Evolutionary conservation across 345 rosid species (phyloP), one percentile per base, ranked within the genome.

Genomic region (Leavenworthia alabamica): DNA sequence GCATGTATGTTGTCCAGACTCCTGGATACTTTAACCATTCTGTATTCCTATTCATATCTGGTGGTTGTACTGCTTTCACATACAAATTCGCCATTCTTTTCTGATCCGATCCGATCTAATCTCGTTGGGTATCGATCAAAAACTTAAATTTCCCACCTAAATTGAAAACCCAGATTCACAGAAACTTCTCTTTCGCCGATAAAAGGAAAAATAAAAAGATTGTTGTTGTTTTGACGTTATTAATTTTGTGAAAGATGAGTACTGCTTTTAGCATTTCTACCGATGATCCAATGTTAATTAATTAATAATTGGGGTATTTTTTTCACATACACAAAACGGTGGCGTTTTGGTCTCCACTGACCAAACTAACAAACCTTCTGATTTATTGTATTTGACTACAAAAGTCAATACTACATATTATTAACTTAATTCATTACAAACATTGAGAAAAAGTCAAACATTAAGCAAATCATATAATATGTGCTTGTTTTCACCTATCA

Each of bases 11-110:
- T 1, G 90, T 86, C 96, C 96, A 88, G 0, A 86, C 93, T 17
- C 90, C 93, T 8, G 89, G 96, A 62, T 88, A 85, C 84, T 68
- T 81, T 67, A 88, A 88, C 92, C 89, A 85, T 71, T 86, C 94
- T 14, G 90, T 89, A 69, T 89, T 89, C 73, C 77, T 54, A 31
- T 89, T 89, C 84, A 86, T 82, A 81, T 88, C 93, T 88, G 85
- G 72, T 46, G 90, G 77, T 43, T 75, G 93, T 62, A 75, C 81
- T 56, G 85, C 84, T 62, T 71, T 81, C 68, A 89, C 96, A 31
- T 89, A 89, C 67, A 83, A 58, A 68, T 73, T 75, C 77, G 73
- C 68, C 79, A 75, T 75, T 6, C 0, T 5, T 36, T 5, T 20
- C 51, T 15, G 7, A 64, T 28, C 64, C 64, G 9, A 48, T 37